A percentile compares a stretch with the other conserved stretches of the same genome.
phyloP scores from a whole-genome alignment of 148 eudicot genomes.

The Silene uniflora region DNA sequence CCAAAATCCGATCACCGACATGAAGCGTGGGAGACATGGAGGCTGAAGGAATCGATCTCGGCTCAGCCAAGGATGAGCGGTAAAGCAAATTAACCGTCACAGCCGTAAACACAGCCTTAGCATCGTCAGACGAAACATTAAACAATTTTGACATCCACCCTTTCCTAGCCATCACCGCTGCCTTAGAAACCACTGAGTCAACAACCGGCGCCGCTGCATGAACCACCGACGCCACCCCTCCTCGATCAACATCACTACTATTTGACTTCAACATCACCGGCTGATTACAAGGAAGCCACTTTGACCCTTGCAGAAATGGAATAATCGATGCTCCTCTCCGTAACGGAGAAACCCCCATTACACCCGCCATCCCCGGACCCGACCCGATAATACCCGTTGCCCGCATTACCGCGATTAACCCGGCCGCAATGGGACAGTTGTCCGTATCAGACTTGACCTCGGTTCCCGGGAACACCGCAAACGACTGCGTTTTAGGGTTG shows the following conservation, averaged over 20 bases:
- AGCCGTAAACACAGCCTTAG: slow-evolving; percentile 76
- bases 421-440: slow-evolving; percentile 36
- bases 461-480: slow-evolving; percentile 24
- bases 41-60: slow-evolving; percentile 73
- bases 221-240: slow-evolving; percentile 21
- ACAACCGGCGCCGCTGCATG: slow-evolving; percentile 7
- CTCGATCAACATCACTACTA: slow-evolving; percentile 39
- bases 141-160: slow-evolving; percentile 43
- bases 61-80: slow-evolving; percentile 69
- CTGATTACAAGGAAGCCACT: slow-evolving; percentile 70
- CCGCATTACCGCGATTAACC: slow-evolving; percentile 45
- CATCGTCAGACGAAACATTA: slow-evolving; percentile 59
- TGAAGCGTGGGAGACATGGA: slow-evolving; percentile 86
- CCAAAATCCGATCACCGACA: slow-evolving; percentile 76
- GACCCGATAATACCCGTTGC: slow-evolving; percentile 22
- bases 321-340: slow-evolving; percentile 27
- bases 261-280: slow-evolving; percentile 24
- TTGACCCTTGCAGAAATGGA: slow-evolving; percentile 40
- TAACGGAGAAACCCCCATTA: slow-evolving; percentile 31
- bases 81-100: slow-evolving; percentile 62
- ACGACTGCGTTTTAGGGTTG: no score
- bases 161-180: slow-evolving; percentile 11
- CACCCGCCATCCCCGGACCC: slow-evolving; percentile 23
- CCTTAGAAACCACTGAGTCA: background rate
- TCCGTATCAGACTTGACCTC: slow-evolving; percentile 32